A percentile compares a stretch with the other conserved stretches of the same genome.
These are phyloP conservation scores for Dichomitus squalens DNA, from an alignment of 1,284 basidiomycete species.

Conservation along the genomic window DNA sequence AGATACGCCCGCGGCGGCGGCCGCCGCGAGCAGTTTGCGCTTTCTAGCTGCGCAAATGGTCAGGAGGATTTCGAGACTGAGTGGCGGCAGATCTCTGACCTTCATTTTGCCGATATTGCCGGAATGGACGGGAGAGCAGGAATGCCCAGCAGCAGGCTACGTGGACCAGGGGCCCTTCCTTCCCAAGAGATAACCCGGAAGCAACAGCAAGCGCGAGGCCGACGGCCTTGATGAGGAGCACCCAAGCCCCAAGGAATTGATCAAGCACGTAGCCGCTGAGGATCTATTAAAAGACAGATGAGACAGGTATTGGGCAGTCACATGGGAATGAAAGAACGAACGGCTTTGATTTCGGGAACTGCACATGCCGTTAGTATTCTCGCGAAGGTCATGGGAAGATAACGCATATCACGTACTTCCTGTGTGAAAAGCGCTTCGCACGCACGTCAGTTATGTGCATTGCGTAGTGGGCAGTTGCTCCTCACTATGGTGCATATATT, in stretches of 20 bases:
- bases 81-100: constrained; percentile 36
- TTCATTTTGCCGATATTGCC: constrained; percentile 62
- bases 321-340: constrained; percentile 33
- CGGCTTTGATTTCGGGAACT: constrained; percentile 82
- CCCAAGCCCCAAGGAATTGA: constrained; percentile 72
- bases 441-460: constrained; percentile 4
- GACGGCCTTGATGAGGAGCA: constrained; percentile 74
- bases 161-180: constrained; percentile 77
- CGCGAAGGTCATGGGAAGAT: not conserved
- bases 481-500: constrained; percentile 71
- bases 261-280: constrained; percentile 75
- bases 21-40: constrained; percentile 66
- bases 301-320: not conserved
- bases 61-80: not conserved
- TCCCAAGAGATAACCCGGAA: constrained; percentile 76
- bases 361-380: constrained; percentile 6
- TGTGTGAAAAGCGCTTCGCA: constrained; percentile 69
- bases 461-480: constrained; percentile 6
- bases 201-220: constrained; percentile 80
- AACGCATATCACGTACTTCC: constrained; percentile 57
- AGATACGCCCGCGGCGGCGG: constrained; percentile 72
- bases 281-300: constrained; percentile 45
- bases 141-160: constrained; percentile 72
- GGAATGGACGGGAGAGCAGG: constrained; percentile 56
- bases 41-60: constrained; percentile 53